Evolutionary conservation across 1,284 basidiomycete genomes (phyloP), one percentile per base, ranked within the genome.

Genomic region (Apiotrichum sp.): DNA sequence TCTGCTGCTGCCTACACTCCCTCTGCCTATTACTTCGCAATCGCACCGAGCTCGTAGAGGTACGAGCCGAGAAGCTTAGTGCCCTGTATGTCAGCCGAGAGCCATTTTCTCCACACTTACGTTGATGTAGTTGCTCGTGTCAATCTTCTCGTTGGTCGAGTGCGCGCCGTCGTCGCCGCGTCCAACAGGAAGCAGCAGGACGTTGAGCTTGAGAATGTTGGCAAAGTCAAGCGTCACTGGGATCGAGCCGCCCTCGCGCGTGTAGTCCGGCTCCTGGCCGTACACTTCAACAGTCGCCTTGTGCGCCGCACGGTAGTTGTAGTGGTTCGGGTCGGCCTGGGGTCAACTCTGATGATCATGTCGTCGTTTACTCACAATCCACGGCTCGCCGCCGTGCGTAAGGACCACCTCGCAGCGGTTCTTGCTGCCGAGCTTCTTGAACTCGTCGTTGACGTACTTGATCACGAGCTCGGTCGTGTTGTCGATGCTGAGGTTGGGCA

Each of bases 171-270:
- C 93, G 69, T 95, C 90, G 4, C 89, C 88, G 54, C 92, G 80
- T 6, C 93, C 93, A 85, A 97, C 93, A 3, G 93, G 93, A 51
- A 97, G 79, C 31, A 97, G 78, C 43, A 93, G 76, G 8, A 96
- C 87, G 67, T 81, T 79, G 65, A 78, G 72, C 32, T 83, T 83
- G 49, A 97, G 78, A 48, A 84, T 83, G 71, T 98, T 91, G 16
- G 93, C 90, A 75, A 98, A 97, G 4, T 93, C 96, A 56, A 98
- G 82, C 6, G 93, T 96, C 48, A 98, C 91, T 0, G 93, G 93
- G 65, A 98, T 97, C 1, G 90, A 95, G 2, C 95, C 75, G 56
- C 96, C 95, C 77, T 98, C 95, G 49, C 92, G 83, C 1, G 89
- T 95, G 68, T 91, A 81, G 72, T 96, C 90, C 2, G 93, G 93